Evolutionary conservation across 257 asterid genomes (phyloP), one percentile per base, ranked within the genome.

Genomic region (Solanum paucissectum): DNA sequence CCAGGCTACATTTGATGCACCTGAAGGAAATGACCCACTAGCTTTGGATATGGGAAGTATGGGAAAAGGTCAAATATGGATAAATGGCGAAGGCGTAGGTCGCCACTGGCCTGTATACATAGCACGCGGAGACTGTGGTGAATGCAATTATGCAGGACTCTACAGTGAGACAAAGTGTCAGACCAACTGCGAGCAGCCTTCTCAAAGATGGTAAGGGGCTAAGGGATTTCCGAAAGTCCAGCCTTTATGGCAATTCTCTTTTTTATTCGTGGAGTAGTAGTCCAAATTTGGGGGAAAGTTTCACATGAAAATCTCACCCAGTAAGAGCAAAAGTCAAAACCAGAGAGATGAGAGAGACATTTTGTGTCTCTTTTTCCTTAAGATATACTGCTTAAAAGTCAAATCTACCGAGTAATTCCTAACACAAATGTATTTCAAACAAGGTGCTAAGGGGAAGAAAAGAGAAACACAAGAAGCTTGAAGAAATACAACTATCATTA

Each of bases 61-160:
- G 90, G 88, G 87, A 52, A 55, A 88, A 79, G 90, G 88, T 49
- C 88, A 86, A 25, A 40, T 88, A 58, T 88, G 89, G 89, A 71
- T 88, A 68, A 88, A 88, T 52, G 87, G 79, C 1, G 64, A 71
- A 32, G 86, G 87, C 71, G 2, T 88, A 16, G 89, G 87, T 44
- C 84, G 76, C 49, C 85, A 86, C 32, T 77, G 88, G 86, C 86
- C 83, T 33, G 88, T 82, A 62, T 64, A 75, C 60, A 76, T 83
- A 33, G 60, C 86, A 23, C n/a, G 8, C 6, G 90, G 86, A 9
- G 32, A 32, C 37, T 84, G 86, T 38, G 72, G 40, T 29, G 36
- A 74, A 66, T 86, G 88, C 85, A 74, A 46, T 55, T 75, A 86
- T 38, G 36, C 87, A 5, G 75, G 75, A 62, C 40, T 72, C 42